A percentile compares a stretch with the other conserved stretches of the same genome.
phyloP scores from a whole-genome alignment of 768 basidiomycete species.

The Russula emetica region DNA sequence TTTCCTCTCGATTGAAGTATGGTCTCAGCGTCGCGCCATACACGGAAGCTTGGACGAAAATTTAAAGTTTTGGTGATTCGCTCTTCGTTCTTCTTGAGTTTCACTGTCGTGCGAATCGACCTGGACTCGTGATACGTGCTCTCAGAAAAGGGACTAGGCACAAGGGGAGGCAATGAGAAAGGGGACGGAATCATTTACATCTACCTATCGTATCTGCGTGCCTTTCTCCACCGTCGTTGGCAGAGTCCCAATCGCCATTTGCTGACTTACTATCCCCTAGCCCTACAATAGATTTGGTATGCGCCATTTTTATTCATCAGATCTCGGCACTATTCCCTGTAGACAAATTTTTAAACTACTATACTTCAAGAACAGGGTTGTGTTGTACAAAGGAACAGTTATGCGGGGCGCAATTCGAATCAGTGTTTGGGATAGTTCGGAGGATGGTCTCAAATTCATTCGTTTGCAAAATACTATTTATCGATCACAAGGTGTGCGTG shows the following conservation, averaged over 20 bases:
- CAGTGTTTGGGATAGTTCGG: too few relatives aligned
- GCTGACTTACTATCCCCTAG: neutral
- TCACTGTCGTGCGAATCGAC: neutral
- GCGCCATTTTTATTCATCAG: neutral
- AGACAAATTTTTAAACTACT: neutral
- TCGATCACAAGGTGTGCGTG: neutral
- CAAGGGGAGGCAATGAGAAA: neutral
- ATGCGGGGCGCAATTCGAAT: too few relatives aligned
- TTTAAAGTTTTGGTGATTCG: neutral
- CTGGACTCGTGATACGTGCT: neutral
- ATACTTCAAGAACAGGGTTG: neutral
- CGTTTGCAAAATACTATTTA: too few relatives aligned
- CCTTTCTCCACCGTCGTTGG: neutral
- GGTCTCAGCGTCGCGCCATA: neutral
- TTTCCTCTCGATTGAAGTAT: neutral
- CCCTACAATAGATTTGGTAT: neutral
- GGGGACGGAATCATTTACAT: neutral
- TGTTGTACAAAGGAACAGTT: neutral
- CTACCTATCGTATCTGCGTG: neutral
- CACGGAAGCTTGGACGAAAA: neutral
- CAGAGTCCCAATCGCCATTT: constrained; percentile 21
- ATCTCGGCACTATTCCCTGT: neutral
- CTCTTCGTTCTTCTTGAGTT: neutral
- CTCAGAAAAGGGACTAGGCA: neutral
- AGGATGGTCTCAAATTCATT: too few relatives aligned